Conservation (phyloP, 148 eudicot species). For the Salicornia ramosissima region DNA sequence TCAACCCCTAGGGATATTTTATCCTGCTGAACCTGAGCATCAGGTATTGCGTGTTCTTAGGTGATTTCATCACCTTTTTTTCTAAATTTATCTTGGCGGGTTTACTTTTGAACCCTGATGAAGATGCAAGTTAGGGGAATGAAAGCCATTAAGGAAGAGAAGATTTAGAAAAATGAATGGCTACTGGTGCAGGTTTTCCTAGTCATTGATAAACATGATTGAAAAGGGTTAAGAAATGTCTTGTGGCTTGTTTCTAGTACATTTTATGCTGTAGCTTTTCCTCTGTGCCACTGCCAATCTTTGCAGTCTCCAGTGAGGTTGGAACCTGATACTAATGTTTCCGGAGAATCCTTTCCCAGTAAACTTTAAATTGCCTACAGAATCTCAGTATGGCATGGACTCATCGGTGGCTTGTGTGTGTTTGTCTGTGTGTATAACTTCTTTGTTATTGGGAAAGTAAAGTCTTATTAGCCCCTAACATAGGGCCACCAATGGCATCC, state of each 20-base stretch:
- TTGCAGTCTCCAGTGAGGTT: too few species aligned
- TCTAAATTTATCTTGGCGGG: neutral
- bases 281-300: neutral
- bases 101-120: neutral
- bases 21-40: conserved; percentile 94
- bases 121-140: neutral
- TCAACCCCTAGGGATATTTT: conserved; percentile 64
- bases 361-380: neutral
- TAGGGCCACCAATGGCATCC: too few species aligned
- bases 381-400: neutral
- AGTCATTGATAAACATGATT: neutral
- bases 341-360: neutral
- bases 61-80: neutral
- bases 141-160: neutral
- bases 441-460: too few species aligned
- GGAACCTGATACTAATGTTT: neutral
- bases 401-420: too few species aligned
- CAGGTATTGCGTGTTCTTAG: conserved; percentile 45
- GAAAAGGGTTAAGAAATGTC: neutral
- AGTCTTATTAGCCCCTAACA: too few species aligned
- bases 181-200: neutral
- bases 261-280: neutral
- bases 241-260: neutral
- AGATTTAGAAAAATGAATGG: neutral
- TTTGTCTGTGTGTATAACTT: too few species aligned